phyloP scores from a whole-genome alignment of 1,284 basidiomycete species.

The Grifola frondosa region DNA sequence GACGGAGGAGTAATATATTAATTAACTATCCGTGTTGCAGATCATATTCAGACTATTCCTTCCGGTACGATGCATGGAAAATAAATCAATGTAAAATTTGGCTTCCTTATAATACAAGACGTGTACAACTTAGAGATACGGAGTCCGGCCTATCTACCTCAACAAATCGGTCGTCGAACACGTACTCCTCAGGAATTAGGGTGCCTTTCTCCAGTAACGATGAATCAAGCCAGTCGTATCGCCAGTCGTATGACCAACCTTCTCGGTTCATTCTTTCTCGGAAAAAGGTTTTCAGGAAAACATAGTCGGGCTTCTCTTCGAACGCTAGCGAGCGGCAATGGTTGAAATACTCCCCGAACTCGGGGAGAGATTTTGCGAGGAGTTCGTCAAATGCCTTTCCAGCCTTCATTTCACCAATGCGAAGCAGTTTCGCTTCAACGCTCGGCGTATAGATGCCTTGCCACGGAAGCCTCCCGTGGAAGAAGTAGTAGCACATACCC shows the following conservation, averaged over 20 bases:
- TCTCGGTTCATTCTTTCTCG: conserved; percentile 5
- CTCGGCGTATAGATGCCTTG: conserved; percentile 7
- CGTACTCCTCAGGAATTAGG: conserved; percentile 10
- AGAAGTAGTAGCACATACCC: conserved; percentile 15
- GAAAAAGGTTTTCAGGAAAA: conserved; percentile 7
- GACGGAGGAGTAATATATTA: too few relatives aligned
- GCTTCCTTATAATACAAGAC: too few relatives aligned
- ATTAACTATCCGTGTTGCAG: too few relatives aligned
- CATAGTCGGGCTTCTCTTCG: conserved; percentile 18
- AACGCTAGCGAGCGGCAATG: conserved; percentile 14
- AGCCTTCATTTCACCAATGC: conserved; percentile 16
- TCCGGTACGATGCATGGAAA: too few relatives aligned
- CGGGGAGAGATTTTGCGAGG: conserved; percentile 7
- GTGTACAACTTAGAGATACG: too few relatives aligned
- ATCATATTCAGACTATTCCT: too few relatives aligned
- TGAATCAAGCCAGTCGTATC: conserved; percentile 12
- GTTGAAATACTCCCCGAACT: conserved; percentile 9
- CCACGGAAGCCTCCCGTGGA: conserved; percentile 22
- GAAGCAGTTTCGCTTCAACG: neutral
- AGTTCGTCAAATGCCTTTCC: conserved; percentile 9
- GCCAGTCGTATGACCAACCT: conserved; percentile 10
- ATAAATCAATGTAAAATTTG: too few relatives aligned
- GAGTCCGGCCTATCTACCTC: too few relatives aligned
- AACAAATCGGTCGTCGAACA: conserved; percentile 4
- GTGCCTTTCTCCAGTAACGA: conserved; percentile 1